Evolutionary conservation across 1,139 yeast species (phyloP).

Genomic region (Magnusiomyces sp.): DNA sequence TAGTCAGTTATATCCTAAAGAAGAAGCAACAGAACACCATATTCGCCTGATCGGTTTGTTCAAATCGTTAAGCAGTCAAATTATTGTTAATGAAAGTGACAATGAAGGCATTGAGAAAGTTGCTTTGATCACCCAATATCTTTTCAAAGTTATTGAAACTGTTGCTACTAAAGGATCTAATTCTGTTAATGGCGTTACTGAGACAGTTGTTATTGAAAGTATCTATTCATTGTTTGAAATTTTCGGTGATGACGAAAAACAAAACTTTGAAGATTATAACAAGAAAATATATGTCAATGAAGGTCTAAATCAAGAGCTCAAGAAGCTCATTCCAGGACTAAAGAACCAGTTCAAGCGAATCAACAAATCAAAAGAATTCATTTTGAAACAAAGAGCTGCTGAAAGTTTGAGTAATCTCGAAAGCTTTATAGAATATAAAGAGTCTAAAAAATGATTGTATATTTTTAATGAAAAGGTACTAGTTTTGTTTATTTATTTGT

Average conservation of each 20-base stretch:
- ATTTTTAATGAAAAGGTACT: too few species aligned
- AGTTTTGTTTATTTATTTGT: too few species aligned
- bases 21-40: constrained; percentile 22
- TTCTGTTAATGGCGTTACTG: constrained; percentile 19
- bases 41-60: constrained; percentile 40
- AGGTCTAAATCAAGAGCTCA: constrained; percentile 41
- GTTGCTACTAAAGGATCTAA: constrained; percentile 1
- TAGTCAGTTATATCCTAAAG: constrained; percentile 16
- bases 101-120: constrained; percentile 37
- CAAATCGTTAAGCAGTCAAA: constrained; percentile 45
- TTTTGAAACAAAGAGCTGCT: constrained; percentile 55
- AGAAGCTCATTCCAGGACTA: constrained; percentile 40
- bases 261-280: constrained; percentile 67
- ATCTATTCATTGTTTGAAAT: constrained; percentile 65
- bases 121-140: constrained; percentile 21
- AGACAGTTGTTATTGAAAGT: constrained; percentile 46
- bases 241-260: constrained; percentile 58
- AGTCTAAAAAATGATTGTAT: too few species aligned
- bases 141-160: constrained; percentile 20
- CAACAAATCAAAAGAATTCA: constrained; percentile 55
- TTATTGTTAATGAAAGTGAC: too few species aligned
- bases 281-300: constrained; percentile 53
- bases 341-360: constrained; percentile 50
- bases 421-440: constrained; percentile 72
- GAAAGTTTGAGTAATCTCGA: constrained; percentile 61